Conservation (phyloP, 495 filamentous ascomycete species). For the Talaromyces thailandensis region DNA sequence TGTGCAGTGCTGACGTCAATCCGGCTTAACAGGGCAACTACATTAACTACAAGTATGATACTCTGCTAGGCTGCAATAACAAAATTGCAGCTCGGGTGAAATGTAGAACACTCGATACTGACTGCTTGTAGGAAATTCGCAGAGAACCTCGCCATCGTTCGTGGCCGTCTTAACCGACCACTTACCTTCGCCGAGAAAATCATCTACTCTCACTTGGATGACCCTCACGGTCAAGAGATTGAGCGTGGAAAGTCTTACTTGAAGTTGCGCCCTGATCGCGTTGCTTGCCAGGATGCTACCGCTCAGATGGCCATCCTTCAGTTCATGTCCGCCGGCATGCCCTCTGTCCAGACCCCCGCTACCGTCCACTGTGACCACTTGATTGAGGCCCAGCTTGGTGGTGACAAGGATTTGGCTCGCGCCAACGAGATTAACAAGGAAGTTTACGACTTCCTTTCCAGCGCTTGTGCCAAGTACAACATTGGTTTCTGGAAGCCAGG, state of each 20-base stretch:
- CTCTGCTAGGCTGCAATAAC: background rate
- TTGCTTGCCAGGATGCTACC: constrained; percentile 98
- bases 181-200: constrained; percentile 97
- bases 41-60: constrained; percentile 66
- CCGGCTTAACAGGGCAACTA: constrained; percentile 51
- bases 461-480: constrained; percentile 96
- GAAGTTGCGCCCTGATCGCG: constrained; percentile 91
- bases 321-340: constrained; percentile 98
- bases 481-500: constrained; percentile 99
- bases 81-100: background rate
- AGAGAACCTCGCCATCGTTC: constrained; percentile 89
- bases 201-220: constrained; percentile 96
- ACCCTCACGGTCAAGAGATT: constrained; percentile 91
- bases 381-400: constrained; percentile 95
- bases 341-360: constrained; percentile 84
- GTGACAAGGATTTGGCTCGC: constrained; percentile 86
- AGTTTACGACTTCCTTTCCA: constrained; percentile 95
- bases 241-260: constrained; percentile 94
- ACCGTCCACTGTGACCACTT: constrained; percentile 99
- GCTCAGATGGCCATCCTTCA: constrained; percentile 99
- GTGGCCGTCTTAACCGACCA: constrained; percentile 78
- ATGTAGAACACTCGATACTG: background rate
- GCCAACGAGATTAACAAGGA: constrained; percentile 97
- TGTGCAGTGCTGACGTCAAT: constrained; percentile 2
- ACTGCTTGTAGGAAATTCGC: constrained; percentile 80